phyloP scores from a whole-genome alignment of 2,329 filamentous ascomycete genomes.

The Exserohilum turcica region DNA sequence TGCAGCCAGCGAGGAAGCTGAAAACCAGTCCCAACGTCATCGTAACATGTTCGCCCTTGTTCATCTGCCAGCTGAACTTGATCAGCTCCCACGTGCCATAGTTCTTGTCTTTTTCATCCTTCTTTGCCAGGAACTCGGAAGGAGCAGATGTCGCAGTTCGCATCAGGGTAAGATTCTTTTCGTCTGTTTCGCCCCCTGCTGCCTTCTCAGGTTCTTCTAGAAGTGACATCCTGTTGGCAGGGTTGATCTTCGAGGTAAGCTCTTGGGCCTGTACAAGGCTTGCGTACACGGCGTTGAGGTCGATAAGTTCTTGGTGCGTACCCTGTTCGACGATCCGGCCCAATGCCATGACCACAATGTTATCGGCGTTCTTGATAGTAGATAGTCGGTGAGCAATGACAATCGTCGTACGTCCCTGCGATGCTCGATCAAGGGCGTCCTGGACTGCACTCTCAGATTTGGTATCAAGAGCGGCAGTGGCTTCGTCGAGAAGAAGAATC shows the following conservation, averaged over 20 bases:
- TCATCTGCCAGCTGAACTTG: constrained; percentile 42
- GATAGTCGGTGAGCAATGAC: constrained; percentile 94
- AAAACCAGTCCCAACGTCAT: constrained; percentile 51
- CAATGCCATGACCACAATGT: constrained; percentile 89
- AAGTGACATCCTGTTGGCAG: constrained; percentile 27
- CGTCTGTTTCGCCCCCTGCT: constrained; percentile 18
- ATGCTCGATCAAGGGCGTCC: constrained; percentile 84
- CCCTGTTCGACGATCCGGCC: constrained; percentile 93
- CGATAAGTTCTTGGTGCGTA: constrained; percentile 79
- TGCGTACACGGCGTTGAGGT: constrained; percentile 73
- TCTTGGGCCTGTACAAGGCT: constrained; percentile 87
- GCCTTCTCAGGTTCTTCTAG: constrained; percentile 28
- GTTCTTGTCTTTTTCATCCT: constrained; percentile 32
- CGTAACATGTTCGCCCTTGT: constrained; percentile 40
- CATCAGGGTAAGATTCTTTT: constrained; percentile 34
- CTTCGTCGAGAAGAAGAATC: constrained; percentile 90
- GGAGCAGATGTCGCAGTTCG: constrained; percentile 53
- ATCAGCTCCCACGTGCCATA: constrained; percentile 52
- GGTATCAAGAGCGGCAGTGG: constrained; percentile 90
- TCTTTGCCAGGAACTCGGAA: constrained; percentile 64
- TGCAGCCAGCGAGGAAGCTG: constrained; percentile 45
- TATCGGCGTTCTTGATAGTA: constrained; percentile 91
- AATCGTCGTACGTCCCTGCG: constrained; percentile 88
- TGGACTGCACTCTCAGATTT: constrained; percentile 95
- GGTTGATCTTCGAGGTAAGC: constrained; percentile 35